A percentile compares a stretch with the other conserved stretches of the same genome.
These are phyloP conservation scores for Debaryomyces udenii DNA, from an alignment of 1,139 yeast species.

Conservation along the genomic window DNA sequence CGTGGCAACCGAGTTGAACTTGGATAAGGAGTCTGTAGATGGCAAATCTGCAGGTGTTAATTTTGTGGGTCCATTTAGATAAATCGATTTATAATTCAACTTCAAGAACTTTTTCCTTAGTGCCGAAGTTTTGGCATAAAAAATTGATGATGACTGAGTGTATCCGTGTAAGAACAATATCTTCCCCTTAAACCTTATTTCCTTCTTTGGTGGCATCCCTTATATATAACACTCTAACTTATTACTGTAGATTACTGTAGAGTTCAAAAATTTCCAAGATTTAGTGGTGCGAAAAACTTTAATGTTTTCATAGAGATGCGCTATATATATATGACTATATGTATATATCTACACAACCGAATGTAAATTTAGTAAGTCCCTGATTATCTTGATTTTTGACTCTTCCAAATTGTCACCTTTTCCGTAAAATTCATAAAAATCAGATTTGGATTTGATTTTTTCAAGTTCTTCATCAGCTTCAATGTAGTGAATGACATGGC, in stretches of 20 bases:
- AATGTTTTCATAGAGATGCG: background rate
- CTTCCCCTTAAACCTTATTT: conserved; percentile 25
- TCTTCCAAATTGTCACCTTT: conserved; percentile 30
- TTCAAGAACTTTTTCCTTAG: conserved; percentile 42
- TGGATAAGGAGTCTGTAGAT: conserved; percentile 47
- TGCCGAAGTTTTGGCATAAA: conserved; percentile 51
- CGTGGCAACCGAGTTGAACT: conserved; percentile 30
- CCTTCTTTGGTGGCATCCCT: conserved; percentile 5
- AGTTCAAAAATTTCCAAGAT: too few relatives aligned
- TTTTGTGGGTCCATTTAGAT: conserved; percentile 73
- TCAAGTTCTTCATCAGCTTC: conserved; percentile 52
- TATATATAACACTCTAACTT: too few relatives aligned
- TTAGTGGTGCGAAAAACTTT: background rate
- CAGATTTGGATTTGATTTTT: conserved; percentile 29
- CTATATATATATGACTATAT: background rate
- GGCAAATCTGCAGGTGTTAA: conserved; percentile 73
- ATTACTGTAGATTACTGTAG: background rate
- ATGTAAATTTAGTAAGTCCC: conserved; percentile 34
- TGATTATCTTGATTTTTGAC: conserved; percentile 35
- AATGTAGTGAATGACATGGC: conserved; percentile 58
- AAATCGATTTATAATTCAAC: conserved; percentile 62
- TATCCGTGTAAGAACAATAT: conserved; percentile 49
- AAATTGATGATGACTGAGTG: conserved; percentile 47
- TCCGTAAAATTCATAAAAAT: conserved; percentile 40
- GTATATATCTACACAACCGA: conserved; percentile 14